Percentiles rank a stretch among this genome's conserved stretches.
These are phyloP conservation scores for Salix exigua DNA, from an alignment of 345 rosid species.

Conservation along the genomic window DNA sequence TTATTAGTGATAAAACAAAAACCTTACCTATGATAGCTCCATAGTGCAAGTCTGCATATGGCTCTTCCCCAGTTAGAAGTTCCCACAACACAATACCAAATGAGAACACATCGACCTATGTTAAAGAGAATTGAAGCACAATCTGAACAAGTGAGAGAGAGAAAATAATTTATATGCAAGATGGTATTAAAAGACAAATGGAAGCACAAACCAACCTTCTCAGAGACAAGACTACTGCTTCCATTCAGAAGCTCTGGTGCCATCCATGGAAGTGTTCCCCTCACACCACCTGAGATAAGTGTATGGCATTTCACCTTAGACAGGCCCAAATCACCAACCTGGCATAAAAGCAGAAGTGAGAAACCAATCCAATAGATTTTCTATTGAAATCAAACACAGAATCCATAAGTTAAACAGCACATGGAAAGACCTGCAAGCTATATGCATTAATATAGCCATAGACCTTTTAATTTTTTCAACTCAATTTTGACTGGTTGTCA, in stretches of 20 bases:
- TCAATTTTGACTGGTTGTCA: not conserved
- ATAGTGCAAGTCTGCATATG: conserved; percentile 63
- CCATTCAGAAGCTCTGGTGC: conserved; percentile 66
- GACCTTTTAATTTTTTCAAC: not conserved
- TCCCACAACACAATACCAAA: conserved; percentile 69
- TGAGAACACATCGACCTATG: conserved; percentile 67
- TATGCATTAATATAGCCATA: not conserved
- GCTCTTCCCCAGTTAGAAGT: conserved; percentile 67
- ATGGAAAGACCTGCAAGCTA: not conserved
- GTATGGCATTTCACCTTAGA: conserved; percentile 66
- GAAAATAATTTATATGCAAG: not conserved
- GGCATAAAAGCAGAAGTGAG: conserved; percentile 14
- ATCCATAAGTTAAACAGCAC: not conserved
- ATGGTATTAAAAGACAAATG: not conserved
- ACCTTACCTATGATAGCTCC: conserved; percentile 61
- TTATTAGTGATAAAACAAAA: not conserved
- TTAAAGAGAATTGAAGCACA: not conserved
- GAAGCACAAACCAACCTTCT: conserved; percentile 49
- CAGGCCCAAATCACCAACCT: conserved; percentile 66
- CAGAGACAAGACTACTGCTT: conserved; percentile 59
- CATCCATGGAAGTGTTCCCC: conserved; percentile 76
- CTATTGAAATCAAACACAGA: not conserved
- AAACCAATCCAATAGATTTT: not conserved
- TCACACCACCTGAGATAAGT: conserved; percentile 60
- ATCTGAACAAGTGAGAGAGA: not conserved